Base-by-base conservation (phyloP, 2,329 filamentous ascomycete species). In the Epichloe elymi region DNA sequence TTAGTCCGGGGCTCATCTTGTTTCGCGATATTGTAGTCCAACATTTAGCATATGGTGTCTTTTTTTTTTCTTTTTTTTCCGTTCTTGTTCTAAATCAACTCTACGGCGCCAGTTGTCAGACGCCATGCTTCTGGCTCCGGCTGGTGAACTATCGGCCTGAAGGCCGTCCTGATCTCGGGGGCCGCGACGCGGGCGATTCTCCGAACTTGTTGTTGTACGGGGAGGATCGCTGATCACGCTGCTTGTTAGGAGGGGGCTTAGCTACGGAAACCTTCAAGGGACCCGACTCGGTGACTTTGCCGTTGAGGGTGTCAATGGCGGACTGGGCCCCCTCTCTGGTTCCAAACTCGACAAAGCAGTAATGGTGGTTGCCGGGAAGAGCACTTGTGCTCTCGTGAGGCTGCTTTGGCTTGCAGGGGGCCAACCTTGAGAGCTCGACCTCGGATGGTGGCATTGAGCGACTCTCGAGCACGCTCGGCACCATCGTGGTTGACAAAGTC, bases 311-410 rank as follows among this genome's bases (percentile, higher is more conserved):
- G 30, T 56, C 58, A 2, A 78, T 69, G 20, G 79, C 80, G 10
- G 64, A 64, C 36, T 72, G 63, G 0, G 78, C 78, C 54, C 83
- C 75, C 49, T 79, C 73, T 0, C 66, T 61, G 5, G 71, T 76
- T 46, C 67, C 68, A 51, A 85, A 74, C 58, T 85, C 80, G n/a
- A 85, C 77, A 53, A 84, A 85, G 57, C 79, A 78, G 63, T 80
- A 84, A 64, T 83, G 76, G 59, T 80, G 73, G 55, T 78, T 74
- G 33, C 77, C 78, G 0, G 71, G 67, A 40, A 70, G 68, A n/a
- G 68, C 63, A 26, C 67, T 69, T 52, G 72, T 82, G 59, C 65
- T 78, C 59, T 68, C 79, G 61, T 71, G 80, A 55, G 56, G 54
- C 52, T 60, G 60, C 63, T 78, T 81, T n/a, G 77, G 75, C 53